Evolutionary conservation across 2,329 filamentous ascomycete genomes (phyloP).

Genomic region (Teratosphaeria gauchensis): DNA sequence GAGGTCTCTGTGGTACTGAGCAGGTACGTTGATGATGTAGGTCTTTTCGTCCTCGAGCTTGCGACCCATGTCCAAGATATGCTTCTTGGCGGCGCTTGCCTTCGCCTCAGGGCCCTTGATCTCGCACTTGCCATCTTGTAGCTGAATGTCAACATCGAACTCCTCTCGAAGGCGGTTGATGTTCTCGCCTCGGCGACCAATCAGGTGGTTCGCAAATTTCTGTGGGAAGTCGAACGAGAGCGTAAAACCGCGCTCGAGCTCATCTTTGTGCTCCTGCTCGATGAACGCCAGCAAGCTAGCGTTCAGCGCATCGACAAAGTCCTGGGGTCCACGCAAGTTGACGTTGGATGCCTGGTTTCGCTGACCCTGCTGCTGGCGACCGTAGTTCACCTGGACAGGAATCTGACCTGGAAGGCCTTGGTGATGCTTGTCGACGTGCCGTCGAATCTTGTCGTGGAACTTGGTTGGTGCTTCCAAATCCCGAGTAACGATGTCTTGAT

Average conservation of each 20-base stretch:
- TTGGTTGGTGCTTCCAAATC: slow-evolving; percentile 48
- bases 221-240: slow-evolving; percentile 87
- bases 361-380: slow-evolving; percentile 37
- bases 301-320: slow-evolving; percentile 61
- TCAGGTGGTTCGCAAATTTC: slow-evolving; percentile 81
- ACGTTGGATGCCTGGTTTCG: slow-evolving; percentile 39
- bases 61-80: slow-evolving; percentile 70
- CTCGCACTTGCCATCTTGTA: slow-evolving; percentile 88
- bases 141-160: slow-evolving; percentile 70
- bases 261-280: slow-evolving; percentile 79
- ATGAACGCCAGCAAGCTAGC: slow-evolving; percentile 70
- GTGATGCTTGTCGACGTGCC: slow-evolving; percentile 50
- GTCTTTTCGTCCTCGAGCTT: slow-evolving; percentile 86
- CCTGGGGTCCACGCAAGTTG: slow-evolving; percentile 66
- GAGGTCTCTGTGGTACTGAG: slow-evolving; percentile 86
- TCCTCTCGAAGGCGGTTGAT: slow-evolving; percentile 60
- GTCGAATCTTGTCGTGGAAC: slow-evolving; percentile 55
- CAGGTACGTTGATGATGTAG: slow-evolving; percentile 77
- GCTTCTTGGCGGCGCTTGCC: slow-evolving; percentile 72
- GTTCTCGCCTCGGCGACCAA: slow-evolving; percentile 57
- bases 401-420: slow-evolving; percentile 39
- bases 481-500: slow-evolving; percentile 45
- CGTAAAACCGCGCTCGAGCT: slow-evolving; percentile 84
- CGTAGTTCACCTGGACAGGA: slow-evolving; percentile 48
- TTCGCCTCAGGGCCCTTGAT: slow-evolving; percentile 94